These are phyloP conservation scores for Clarireedia paspali DNA, from an alignment of 2,329 filamentous ascomycete species.

Conservation along the genomic window DNA sequence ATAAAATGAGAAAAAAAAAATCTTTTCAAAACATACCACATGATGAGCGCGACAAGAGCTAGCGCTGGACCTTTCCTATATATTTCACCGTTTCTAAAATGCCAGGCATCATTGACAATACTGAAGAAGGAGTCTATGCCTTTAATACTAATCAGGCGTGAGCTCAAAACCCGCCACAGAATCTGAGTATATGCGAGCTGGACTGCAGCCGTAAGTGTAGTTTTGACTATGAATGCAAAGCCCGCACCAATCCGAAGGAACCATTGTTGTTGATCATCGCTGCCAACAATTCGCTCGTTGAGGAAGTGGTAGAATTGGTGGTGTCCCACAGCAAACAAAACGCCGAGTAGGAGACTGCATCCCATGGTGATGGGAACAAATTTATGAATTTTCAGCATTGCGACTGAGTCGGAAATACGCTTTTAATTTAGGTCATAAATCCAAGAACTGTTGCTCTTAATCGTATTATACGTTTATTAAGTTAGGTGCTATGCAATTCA, in stretches of 20 bases:
- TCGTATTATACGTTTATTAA: not conserved
- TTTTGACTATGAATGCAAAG: not conserved
- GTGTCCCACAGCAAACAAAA: not conserved
- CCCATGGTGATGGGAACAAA: not conserved
- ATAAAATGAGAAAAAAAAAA: not conserved
- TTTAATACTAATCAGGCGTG: not conserved
- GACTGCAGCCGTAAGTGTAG: not conserved
- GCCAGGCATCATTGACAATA: not conserved
- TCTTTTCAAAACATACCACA: not conserved
- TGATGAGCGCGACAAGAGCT: not conserved
- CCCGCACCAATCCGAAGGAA: not conserved
- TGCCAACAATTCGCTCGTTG: not conserved
- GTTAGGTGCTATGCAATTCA: not conserved
- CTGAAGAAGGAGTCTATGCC: not conserved
- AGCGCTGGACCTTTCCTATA: not conserved
- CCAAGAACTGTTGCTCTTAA: not conserved
- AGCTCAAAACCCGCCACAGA: not conserved
- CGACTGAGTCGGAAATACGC: not conserved
- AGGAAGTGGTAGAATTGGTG: slow-evolving; percentile 1
- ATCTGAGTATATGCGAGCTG: not conserved
- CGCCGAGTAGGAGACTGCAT: not conserved
- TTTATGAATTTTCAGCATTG: not conserved
- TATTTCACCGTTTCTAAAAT: not conserved
- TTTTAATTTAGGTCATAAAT: not conserved
- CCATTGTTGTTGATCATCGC: not conserved